These are phyloP conservation scores for Rosa lucieae DNA, from an alignment of 306 rosid genomes.

Conservation along the genomic window DNA sequence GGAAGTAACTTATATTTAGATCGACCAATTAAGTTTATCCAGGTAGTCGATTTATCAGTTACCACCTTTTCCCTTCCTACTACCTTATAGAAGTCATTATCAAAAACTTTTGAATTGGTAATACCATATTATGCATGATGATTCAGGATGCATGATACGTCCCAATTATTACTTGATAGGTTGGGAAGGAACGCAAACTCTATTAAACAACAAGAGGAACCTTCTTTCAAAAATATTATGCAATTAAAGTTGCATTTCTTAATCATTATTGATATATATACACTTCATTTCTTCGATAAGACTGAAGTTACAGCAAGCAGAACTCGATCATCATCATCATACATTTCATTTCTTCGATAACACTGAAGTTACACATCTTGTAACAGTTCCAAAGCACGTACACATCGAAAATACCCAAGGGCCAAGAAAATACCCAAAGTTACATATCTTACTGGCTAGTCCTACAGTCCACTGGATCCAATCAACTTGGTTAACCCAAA, in stretches of 20 bases:
- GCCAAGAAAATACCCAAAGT: not conserved
- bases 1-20: no score
- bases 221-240: no score
- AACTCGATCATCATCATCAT: not conserved
- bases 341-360: not conserved
- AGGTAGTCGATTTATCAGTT: no score
- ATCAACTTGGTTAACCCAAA: constrained; percentile 77
- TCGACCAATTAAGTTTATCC: no score
- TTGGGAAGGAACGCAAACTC: not conserved
- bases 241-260: no score
- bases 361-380: no score
- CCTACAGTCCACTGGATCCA: constrained; percentile 64
- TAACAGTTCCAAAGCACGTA: not conserved
- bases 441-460: not conserved
- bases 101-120: no score
- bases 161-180: not conserved
- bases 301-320: not conserved
- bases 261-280: not conserved
- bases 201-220: no score
- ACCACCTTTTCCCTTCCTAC: no score
- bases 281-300: not conserved
- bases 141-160: not conserved
- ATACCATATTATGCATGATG: no score
- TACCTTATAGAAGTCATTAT: no score
- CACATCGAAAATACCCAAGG: not conserved